Conservation (phyloP, 1,284 basidiomycete species). For the Taiwanofungus camphoratus region DNA sequence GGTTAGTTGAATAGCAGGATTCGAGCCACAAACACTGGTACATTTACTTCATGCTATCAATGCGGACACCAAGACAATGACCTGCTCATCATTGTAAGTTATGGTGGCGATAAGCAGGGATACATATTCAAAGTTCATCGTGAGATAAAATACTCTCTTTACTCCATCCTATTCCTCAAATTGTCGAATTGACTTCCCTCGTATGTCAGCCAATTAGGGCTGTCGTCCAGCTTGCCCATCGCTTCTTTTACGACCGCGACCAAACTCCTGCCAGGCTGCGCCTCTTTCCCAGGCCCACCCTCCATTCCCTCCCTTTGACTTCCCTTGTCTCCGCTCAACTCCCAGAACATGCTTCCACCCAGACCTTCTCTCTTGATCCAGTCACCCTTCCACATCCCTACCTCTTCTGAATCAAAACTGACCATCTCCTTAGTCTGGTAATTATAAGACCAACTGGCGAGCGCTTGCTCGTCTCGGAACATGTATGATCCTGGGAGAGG, state of each 20-base stretch:
- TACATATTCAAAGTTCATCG: too few relatives aligned
- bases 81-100: too few relatives aligned
- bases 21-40: too few relatives aligned
- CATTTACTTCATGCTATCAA: too few relatives aligned
- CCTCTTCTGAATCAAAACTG: conserved; percentile 71
- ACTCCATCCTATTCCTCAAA: conserved; percentile 60
- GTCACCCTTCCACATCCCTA: conserved; percentile 65
- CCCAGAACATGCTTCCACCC: conserved; percentile 85
- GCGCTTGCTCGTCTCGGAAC: conserved; percentile 47
- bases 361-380: conserved; percentile 70
- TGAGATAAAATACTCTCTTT: too few relatives aligned
- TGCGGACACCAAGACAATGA: too few relatives aligned
- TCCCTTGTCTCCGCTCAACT: conserved; percentile 77
- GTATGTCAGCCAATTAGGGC: conserved; percentile 68
- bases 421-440: conserved; percentile 67
- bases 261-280: conserved; percentile 41
- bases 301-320: conserved; percentile 63
- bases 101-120: too few relatives aligned
- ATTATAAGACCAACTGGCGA: conserved; percentile 76
- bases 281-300: conserved; percentile 31
- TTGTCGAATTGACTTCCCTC: conserved; percentile 72
- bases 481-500: conserved; percentile 65
- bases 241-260: conserved; percentile 64
- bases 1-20: too few relatives aligned
- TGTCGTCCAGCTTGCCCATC: conserved; percentile 67